Base-by-base conservation (phyloP, 139 green algal species). In the Chlorella sp. region DNA sequence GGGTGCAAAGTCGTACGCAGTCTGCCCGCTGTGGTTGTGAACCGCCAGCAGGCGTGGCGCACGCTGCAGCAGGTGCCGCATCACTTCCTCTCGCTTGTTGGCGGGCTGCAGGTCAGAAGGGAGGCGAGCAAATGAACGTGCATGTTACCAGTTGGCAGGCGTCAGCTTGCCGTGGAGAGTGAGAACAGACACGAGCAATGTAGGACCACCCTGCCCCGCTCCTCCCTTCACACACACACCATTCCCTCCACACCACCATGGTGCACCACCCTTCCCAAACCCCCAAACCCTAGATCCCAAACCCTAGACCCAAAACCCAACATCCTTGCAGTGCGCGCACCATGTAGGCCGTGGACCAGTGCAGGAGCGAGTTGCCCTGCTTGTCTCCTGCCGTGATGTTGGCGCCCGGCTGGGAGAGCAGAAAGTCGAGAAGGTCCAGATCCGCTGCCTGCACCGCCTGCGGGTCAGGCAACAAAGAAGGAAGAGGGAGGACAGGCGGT, bases 321-420 rank as follows among this genome's bases (percentile, higher is more conserved):
- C n/a, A n/a, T n/a, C n/a, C n/a, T n/a, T n/a, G n/a, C n/a, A n/a
- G n/a, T 37, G 34, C n/a, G 7, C 18, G 61, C 53, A 91, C 80
- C 64, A 64, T 69, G 30, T 57, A 18, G 37, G 61, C 2, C 14
- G 64, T 68, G 4, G 90, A 78, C 77, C 69, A 81, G 71, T 92
- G 90, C 90, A 92, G 28, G 5, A 76, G 60, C 3, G 90, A 89
- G 75, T 88, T 66, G 76, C 90, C 90, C 19, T 53, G 37, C 28
- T 78, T 81, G 73, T 92, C 86, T 22, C 57, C 32, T 0, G 36
- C 85, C 16, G 22, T 7, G 2, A 85, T 60, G 34, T 53, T 66
- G 21, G 39, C 57, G 2, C 75, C 42, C 9, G 61, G 18, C 61
- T 75, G 79, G 39, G 60, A 19, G 39, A 90, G 69, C 82, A 91